Base-by-base conservation (phyloP, 805 yeast species). In the Candida suzukii region DNA sequence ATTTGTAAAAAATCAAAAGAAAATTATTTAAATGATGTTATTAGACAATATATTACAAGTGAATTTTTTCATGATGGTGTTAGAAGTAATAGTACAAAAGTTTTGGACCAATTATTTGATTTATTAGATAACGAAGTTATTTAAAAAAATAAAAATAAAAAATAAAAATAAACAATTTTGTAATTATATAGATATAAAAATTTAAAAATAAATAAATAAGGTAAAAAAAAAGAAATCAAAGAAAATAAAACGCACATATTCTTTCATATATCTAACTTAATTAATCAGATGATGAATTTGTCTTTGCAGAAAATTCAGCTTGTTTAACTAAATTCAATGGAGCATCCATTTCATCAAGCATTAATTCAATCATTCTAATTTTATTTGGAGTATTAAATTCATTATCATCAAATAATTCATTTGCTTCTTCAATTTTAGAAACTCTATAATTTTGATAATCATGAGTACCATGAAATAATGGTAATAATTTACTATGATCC, bases 341-440 rank as follows among this genome's bases (percentile, higher is more conserved):
- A 46, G 87, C 87, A 66, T 80, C 87, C 74, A 78, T 72, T 50
- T 70, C 75, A 51, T 76, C 82, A 51, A 81, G 65, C 80, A 78
- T 77, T 39, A 81, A 70, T 65, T 81, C 88, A 46, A 81, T 66
- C 62, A 81, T 52, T 68, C 87, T 74, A 53, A 78, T 74, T 66
- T 72, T 79, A 47, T 73, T 68, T 61, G 76, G 73, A 49, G 64
- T 64, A 54, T 73, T 67, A 63, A 80, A 80, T 14, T 54, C 68
- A 40, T 61, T 51, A 57, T 69, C 70, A 16, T 55, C 51, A 45
- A 75, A 72, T 51, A 79, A 60, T 34, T 64, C 63, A 50, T 78
- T 70, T 54, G 79, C 70, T 52, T 79, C 86, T 52, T 80, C 81
- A 44, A 73, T 63, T 40, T 76, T 75, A 21, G 74, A 54, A 32